Evolutionary conservation across 129 eudicot species (phyloP), one percentile per base, ranked within the genome.

Genomic region (Flaveria linearis): DNA sequence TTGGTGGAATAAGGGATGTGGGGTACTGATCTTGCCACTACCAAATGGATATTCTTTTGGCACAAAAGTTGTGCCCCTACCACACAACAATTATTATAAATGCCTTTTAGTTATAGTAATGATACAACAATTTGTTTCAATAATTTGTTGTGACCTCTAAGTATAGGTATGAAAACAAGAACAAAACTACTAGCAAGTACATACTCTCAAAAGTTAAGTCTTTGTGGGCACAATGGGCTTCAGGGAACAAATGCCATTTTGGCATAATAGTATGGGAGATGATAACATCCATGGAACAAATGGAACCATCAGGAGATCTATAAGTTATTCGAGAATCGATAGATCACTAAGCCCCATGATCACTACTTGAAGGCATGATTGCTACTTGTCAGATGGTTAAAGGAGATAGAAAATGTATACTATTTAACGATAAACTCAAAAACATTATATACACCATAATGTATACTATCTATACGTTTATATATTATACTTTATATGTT

Each of bases 11-110:
- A 60, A 13, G 67, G 67, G 39, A 60, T 25, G 41, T 60, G 67
- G 67, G 67, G 67, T 60, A 60, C 7, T 4, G 9, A 11, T 60
- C 4, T 25, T 47, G 72, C 79, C 63, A 75, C 49, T 46, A 75
- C 49, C 42, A 64, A 64, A 33, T 46, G 73, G 73, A 76, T 76
- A 65, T 76, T 76, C 80, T 26, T 65, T 76, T 5, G 42, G 25
- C 63, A 64, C 22, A 64, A 64, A 58, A 8, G 69, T 42, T 23
- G 45, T 42, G 43, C 42, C 30, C 69, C 71, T 7, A 17, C 36
- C 63, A 33, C 12, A 72, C 47, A 58, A 26, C 17, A 52, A 72
- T 16, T 18, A 55, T 45, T 57, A 2, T 10, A 60, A 60, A 60
- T 22, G 65, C 17, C 1, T 60, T 60, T 60, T 25, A 60, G 12